Base-by-base conservation (phyloP, 495 filamentous ascomycete genomes). In the Lasiosphaeriaceae sp. region DNA sequence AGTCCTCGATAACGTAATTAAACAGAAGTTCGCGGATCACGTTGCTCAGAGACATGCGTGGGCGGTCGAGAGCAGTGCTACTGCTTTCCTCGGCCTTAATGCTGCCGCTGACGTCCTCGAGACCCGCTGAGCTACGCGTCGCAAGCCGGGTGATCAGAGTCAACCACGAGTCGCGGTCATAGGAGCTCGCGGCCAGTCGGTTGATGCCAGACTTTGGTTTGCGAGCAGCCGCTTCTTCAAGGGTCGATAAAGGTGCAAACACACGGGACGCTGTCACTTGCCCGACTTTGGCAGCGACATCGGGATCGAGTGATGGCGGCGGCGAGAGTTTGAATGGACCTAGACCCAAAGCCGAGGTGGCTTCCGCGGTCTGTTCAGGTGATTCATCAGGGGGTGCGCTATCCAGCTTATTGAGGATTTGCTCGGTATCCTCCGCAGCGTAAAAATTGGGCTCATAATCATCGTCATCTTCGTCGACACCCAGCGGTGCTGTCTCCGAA, bases 111-210 rank as follows among this genome's bases (percentile, higher is more conserved):
- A 17, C 31, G 17, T 80, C 74, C 51, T 90, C 85, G 16, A 92
- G 73, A 11, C 84, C 86, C 11, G 85, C 81, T 45, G 84, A 77
- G 50, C 89, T 82, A 35, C 94, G 83, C 12, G 92, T 97, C 17
- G 92, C 92, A 39, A 97, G 74, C 34, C 94, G 88, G 19, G 86
- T 86, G 53, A 97, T 83, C 17, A 97, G 74, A 1, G 91, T 90
- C 37, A 95, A 79, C 94, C 93, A 98, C 3, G 91, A 87, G 50
- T 97, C 92, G 56, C 88, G 83, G 64, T 96, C 92, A 62, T 90
- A 88, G 3, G 81, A 87, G 67, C 86, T 94, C 11, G 88, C 92
- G 1, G 92, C 94, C 20, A 96, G 76, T 44, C 92, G 81, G 58
- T 90, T 86, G 58, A 97, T 85, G 4, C 94, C 94, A 12, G 79